phyloP scores from a whole-genome alignment of 495 filamentous ascomycete species.

The Cladorrhinum samala region DNA sequence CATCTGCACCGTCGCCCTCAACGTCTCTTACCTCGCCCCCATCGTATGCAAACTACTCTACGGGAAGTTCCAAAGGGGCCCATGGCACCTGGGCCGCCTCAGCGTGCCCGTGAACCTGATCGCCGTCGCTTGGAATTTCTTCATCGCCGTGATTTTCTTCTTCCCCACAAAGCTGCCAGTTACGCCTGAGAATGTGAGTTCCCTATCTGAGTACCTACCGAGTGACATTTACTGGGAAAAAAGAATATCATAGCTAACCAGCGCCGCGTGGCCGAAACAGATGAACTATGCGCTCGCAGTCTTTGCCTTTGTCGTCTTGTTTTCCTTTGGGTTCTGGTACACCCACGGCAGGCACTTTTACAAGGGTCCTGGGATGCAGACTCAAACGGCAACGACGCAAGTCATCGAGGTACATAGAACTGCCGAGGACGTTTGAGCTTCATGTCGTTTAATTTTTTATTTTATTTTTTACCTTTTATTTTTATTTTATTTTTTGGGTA shows the following conservation, averaged over 20 bases:
- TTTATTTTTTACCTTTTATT: too few relatives aligned
- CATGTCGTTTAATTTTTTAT: too few relatives aligned
- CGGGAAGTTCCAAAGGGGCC: constrained; percentile 51
- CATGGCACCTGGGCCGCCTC: constrained; percentile 52
- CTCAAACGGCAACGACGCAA: too few relatives aligned
- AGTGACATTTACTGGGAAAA: background rate
- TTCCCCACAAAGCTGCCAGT: constrained; percentile 53
- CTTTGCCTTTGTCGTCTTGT: constrained; percentile 38
- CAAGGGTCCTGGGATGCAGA: constrained; percentile 38
- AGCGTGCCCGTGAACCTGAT: constrained; percentile 43
- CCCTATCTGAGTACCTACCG: constrained; percentile 1
- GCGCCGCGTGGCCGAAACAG: constrained; percentile 7
- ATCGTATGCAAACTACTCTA: constrained; percentile 56
- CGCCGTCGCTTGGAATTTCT: constrained; percentile 54
- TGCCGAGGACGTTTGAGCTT: too few relatives aligned
- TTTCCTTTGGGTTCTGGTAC: constrained; percentile 47
- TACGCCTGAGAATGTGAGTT: constrained; percentile 33
- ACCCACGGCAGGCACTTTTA: constrained; percentile 44
- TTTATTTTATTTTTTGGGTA: too few relatives aligned
- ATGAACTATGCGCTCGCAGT: constrained; percentile 46
- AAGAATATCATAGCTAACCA: constrained; percentile 10
- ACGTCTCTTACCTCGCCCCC: constrained; percentile 57
- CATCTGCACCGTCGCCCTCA: constrained; percentile 56
- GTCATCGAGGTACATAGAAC: too few relatives aligned
- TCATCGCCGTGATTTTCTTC: constrained; percentile 57